phyloP scores from a whole-genome alignment of 345 rosid genomes.

The Sonneratia alba region DNA sequence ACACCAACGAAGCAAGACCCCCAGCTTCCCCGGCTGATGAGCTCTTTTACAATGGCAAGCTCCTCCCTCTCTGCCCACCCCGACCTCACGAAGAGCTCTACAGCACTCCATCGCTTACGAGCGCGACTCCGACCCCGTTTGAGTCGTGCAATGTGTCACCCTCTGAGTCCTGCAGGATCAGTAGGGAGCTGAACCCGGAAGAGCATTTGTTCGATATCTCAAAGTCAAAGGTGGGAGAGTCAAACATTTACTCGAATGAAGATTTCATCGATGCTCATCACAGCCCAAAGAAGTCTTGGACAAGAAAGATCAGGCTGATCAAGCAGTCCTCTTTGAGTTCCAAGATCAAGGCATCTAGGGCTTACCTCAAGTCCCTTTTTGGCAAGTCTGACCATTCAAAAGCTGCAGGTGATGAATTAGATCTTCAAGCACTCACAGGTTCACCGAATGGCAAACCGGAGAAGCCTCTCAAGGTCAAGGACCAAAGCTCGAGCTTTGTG shows the following conservation, averaged over 20 bases:
- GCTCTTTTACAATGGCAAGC: slow-evolving; percentile 91
- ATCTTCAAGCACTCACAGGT: slow-evolving; percentile 9
- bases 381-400: slow-evolving; percentile 42
- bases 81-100: slow-evolving; percentile 56
- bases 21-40: slow-evolving; percentile 82
- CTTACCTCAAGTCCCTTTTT: slow-evolving; percentile 60
- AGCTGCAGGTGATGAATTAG: slow-evolving; percentile 38
- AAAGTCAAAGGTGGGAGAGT: slow-evolving; percentile 12
- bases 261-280: neutral
- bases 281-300: slow-evolving; percentile 49
- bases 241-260: neutral
- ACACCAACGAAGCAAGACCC: slow-evolving; percentile 28
- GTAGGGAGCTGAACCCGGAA: slow-evolving; percentile 60
- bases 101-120: slow-evolving; percentile 50
- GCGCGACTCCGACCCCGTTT: slow-evolving; percentile 62
- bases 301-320: slow-evolving; percentile 45
- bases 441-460: neutral
- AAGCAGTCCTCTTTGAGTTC: slow-evolving; percentile 51
- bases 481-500: slow-evolving; percentile 26
- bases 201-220: slow-evolving; percentile 38
- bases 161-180: slow-evolving; percentile 55
- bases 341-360: slow-evolving; percentile 64
- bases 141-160: slow-evolving; percentile 84
- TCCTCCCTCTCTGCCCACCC: slow-evolving; percentile 81
- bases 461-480: slow-evolving; percentile 13